Evolutionary conservation across 768 basidiomycete species (phyloP), one percentile per base, ranked within the genome.

Genomic region (Gyrodon lividus): DNA sequence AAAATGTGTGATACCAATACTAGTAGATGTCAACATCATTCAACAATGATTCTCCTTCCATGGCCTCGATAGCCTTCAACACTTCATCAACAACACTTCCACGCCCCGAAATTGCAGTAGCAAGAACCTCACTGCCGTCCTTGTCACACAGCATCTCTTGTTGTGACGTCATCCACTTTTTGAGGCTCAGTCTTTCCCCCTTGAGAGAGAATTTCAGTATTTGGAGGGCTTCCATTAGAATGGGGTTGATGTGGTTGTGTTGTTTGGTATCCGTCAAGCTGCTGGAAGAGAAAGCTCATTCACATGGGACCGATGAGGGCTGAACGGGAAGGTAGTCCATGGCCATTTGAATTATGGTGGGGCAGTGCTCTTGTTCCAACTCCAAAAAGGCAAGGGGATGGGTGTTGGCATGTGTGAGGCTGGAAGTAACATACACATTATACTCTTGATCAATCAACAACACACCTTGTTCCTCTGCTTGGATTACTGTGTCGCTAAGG

Each of bases 281-380:
- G 20, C 50, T 51, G 6, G 24, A 43, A 9, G 41, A 43, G 30
- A 46, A 33, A 5, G 6, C 22, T 13, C 31, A 9, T 28, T 46
- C 39, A 35, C 45, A 52, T 13, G 39, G 30, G 4, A 52, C 20
- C 1, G 31, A 16, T 1, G 24, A 46, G 4, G 51, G 62, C 46
- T 70, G 67, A 2, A 60, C 59, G 9, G 65, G 66, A 3, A 70
- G 56, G 10, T 66, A 54, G 46, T 67, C 63, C 37, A 66, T 54
- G 4, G 66, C 58, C 17, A 67, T 51, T 9, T 14, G 22, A 33
- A 55, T 68, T 2, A 70, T 41, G 0, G 52, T 46, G 1, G 66
- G 66, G 6, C 37, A 54, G 7, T 6, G 17, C 1, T 35, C 30
- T 1, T 5, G 13, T 9, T 48, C 30, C 34, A 54, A 10, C 37